A percentile compares a stretch with the other conserved stretches of the same genome.
Conservation (phyloP, 805 yeast species). For the Cyberlindnera amylophila region DNA sequence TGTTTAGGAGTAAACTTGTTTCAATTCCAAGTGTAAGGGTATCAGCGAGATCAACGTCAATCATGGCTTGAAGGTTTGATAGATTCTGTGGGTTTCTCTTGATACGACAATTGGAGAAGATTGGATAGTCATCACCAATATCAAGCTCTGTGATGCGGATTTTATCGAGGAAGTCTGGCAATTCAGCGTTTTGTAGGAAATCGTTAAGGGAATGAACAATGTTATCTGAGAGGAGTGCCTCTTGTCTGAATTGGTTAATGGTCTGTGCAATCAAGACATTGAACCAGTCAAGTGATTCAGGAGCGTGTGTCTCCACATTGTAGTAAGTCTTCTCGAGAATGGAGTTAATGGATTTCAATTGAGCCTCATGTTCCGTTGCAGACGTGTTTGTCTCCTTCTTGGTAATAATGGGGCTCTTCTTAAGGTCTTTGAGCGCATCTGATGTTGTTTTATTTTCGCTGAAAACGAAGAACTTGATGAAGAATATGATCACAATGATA, state of each 20-base stretch:
- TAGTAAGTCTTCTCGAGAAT: constrained; percentile 90
- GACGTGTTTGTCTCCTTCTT: constrained; percentile 18
- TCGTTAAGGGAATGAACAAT: constrained; percentile 75
- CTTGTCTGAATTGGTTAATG: constrained; percentile 81
- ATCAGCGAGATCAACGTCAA: constrained; percentile 86
- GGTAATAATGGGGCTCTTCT: constrained; percentile 24
- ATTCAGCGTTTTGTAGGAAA: constrained; percentile 51
- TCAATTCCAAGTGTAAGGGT: constrained; percentile 83
- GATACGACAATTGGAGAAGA: constrained; percentile 89
- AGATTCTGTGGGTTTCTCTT: constrained; percentile 48
- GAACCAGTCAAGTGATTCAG: constrained; percentile 96
- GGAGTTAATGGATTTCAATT: constrained; percentile 31
- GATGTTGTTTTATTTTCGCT: constrained; percentile 47
- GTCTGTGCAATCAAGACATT: constrained; percentile 91
- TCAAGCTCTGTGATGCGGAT: constrained; percentile 82
- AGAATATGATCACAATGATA: constrained; percentile 54
- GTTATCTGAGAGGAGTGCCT: constrained; percentile 81
- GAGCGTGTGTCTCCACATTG: constrained; percentile 78
- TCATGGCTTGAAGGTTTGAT: constrained; percentile 70
- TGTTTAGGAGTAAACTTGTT: constrained; percentile 72
- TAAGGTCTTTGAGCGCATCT: constrained; percentile 24
- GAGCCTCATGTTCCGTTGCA: constrained; percentile 20
- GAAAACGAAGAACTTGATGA: constrained; percentile 73
- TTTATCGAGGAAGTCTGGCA: constrained; percentile 79
- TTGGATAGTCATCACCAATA: constrained; percentile 93